phyloP scores from a whole-genome alignment of 768 basidiomycete genomes.

The Naematelia encephala region DNA sequence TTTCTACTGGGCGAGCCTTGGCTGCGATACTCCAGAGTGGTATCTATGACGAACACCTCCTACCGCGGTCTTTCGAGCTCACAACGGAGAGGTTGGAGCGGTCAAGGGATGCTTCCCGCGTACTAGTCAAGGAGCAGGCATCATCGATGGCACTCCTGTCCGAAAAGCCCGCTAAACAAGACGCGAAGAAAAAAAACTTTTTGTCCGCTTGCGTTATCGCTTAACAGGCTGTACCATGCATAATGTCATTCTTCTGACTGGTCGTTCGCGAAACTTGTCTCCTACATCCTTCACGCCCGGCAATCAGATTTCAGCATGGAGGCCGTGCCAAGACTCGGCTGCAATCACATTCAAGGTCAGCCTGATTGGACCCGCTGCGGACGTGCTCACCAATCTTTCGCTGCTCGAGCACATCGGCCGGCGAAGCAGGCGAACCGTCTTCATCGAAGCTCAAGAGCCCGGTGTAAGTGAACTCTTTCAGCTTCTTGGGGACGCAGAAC shows the following conservation, averaged over 20 bases:
- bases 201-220: too few species aligned
- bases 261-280: too few species aligned
- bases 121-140: too few species aligned
- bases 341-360: neutral
- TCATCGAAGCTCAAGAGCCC: neutral
- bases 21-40: conserved; percentile 39
- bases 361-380: neutral
- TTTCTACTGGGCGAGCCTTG: conserved; percentile 33
- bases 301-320: conserved; percentile 9
- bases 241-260: too few species aligned
- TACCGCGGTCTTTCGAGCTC: conserved; percentile 48
- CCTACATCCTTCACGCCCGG: too few species aligned
- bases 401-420: neutral
- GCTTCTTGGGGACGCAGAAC: neutral
- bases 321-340: conserved; percentile 13
- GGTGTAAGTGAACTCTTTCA: neutral
- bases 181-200: too few species aligned
- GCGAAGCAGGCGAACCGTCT: neutral
- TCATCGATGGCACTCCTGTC: too few species aligned
- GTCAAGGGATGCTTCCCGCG: too few species aligned
- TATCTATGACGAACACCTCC: conserved; percentile 36
- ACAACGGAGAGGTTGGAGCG: conserved; percentile 36
- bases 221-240: too few species aligned
- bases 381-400: neutral
- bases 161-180: too few species aligned